phyloP scores from a whole-genome alignment of 805 yeast genomes.

The Ogataea allantospora region DNA sequence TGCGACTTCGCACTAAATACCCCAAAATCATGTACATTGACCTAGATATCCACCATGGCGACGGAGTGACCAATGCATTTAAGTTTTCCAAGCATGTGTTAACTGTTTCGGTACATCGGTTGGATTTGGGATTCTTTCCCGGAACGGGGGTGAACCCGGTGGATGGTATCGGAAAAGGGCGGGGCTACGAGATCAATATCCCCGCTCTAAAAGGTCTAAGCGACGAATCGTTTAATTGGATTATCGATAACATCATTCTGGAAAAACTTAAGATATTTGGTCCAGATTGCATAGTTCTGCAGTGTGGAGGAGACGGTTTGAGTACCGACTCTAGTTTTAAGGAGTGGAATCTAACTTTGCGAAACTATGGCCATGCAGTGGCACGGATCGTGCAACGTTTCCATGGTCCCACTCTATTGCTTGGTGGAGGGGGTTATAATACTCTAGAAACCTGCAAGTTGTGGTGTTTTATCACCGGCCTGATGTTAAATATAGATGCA shows the following conservation, averaged over 20 bases:
- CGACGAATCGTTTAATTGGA: slow-evolving; percentile 40
- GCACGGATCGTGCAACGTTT: slow-evolving; percentile 26
- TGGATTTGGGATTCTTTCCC: slow-evolving; percentile 69
- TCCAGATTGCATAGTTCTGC: slow-evolving; percentile 59
- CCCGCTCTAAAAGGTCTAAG: slow-evolving; percentile 58
- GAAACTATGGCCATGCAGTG: slow-evolving; percentile 44
- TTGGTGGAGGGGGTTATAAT: slow-evolving; percentile 82
- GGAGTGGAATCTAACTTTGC: slow-evolving; percentile 68
- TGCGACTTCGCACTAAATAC: slow-evolving; percentile 45
- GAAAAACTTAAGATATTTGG: slow-evolving; percentile 39
- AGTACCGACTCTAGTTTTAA: slow-evolving; percentile 53
- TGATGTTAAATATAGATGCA: slow-evolving; percentile 22
- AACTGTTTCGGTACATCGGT: slow-evolving; percentile 63
- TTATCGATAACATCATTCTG: slow-evolving; percentile 41
- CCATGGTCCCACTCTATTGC: slow-evolving; percentile 41
- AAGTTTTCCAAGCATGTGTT: slow-evolving; percentile 51
- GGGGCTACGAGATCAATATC: slow-evolving; percentile 44
- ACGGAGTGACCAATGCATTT: slow-evolving; percentile 73
- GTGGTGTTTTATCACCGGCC: slow-evolving; percentile 47
- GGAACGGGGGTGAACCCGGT: slow-evolving; percentile 54
- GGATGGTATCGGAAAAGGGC: slow-evolving; percentile 40
- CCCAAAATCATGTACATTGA: slow-evolving; percentile 59
- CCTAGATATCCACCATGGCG: slow-evolving; percentile 77
- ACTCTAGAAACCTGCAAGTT: slow-evolving; percentile 59
- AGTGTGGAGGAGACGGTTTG: slow-evolving; percentile 75